Evolutionary conservation across 2,329 filamentous ascomycete species (phyloP), one percentile per base, ranked within the genome.

Genomic region (Botrytis tulipae): DNA sequence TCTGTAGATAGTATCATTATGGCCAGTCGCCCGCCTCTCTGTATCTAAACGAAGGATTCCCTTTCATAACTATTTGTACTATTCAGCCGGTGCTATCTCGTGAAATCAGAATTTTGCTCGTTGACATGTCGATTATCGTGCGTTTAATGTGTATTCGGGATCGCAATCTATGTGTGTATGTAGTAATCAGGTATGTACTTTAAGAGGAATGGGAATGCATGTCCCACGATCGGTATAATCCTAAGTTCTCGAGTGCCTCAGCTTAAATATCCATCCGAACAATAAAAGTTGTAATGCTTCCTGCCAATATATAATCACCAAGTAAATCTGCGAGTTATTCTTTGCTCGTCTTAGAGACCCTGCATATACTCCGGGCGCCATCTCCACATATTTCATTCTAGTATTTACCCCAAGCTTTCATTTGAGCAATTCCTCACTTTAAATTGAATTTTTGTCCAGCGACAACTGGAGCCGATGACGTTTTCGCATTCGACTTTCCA

Each of bases 401-500:
- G 59, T 65, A 37, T 7, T 59, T n/a, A 32, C 18, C 44, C 44
- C 37, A 42, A 44, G 29, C 29, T 42, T n/a, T 6, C 32, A 20
- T 10, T 14, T 25, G 40, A 6, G 51, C 51, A 32, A 25, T 51
- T 25, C 6, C 35, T 79, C 74, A 91, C 80, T 91, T 91, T 73
- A 90, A 76, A 2, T 87, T 89, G 77, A 89, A 90, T 78, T 90
- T 91, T 79, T 90, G 87, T 1, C 87, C 89, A 63, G 87, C 83
- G 18, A 91, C 84, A 7, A 86, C 82, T 8, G 88, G 88, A 12
- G 86, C 87, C 16, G 84, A 83, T 8, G 83, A 86, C 35, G 84
- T 79, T 75, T 86, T 85, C 42, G 85, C 86, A 77, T 87, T 87
- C 18, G 86, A 83, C 80, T 90, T 91, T 57, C 89, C 89, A 78